Evolutionary conservation across 2,329 filamentous ascomycete genomes (phyloP), one percentile per base, ranked within the genome.

Genomic region (Aureobasidium leucospermi): DNA sequence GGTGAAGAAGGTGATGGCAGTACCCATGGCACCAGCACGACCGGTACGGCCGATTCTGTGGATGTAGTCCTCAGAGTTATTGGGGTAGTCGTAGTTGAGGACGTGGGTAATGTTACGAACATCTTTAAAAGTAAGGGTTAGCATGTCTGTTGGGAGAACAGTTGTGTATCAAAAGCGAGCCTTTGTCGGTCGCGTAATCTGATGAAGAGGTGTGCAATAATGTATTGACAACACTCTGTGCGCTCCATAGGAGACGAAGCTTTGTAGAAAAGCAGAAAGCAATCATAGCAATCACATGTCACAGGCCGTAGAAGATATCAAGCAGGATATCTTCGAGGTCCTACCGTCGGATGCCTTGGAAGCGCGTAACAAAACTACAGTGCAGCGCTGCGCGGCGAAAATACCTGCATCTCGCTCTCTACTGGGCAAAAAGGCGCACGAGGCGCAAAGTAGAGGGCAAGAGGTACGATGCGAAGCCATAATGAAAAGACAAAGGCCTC

Each of bases 91-190:
- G 89, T 97, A 96, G 86, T 97, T 97, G 80, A 99, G 85, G 79
- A 99, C 94, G 81, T 99, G 94, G 79, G 94, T 97, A 81, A 99
- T 99, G 84, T 99, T 96, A 81, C 92, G 93, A 82, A 99, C 94
- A 88, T 99, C 94, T 97, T 96, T 74, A 79, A 72, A 61, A 61
- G 36, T 36, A 61, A 56, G 39, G 82, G 89, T 96, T 95, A 96
- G 90, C 85, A 85, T 75, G 71, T 70, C 77, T 80, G 83, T 65
- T 67, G 42, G 32, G 70, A 74, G 71, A 76, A 71, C 71, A 62
- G 65, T 61, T 66, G 34, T 67, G 63, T 69, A 75, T 70, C 70
- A 75, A 75, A 72, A 71, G 70, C 73, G 75, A 77, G 75, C 81
- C 81, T 76, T 79, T 78, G 72, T 76, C 78, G 79, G 78, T 79